phyloP scores from a whole-genome alignment of 2,329 filamentous ascomycete species.

The Penicillium sp. region DNA sequence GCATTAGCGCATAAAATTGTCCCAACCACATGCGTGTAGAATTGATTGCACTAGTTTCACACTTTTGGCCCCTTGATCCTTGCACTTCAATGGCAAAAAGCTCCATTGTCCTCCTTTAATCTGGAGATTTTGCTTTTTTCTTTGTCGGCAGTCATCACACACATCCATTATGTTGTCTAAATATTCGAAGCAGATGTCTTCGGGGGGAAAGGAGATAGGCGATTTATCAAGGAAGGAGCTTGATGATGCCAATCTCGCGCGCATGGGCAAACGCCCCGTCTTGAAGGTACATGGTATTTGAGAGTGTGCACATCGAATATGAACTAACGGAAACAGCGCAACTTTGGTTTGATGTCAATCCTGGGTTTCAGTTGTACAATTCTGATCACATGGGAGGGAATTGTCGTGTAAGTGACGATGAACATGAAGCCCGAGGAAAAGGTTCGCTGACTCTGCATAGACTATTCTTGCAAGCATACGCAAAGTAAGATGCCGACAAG shows the following conservation, averaged over 20 bases:
- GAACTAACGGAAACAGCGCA: conserved; percentile 29
- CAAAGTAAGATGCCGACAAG: conserved; percentile 16
- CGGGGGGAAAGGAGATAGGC: conserved; percentile 14
- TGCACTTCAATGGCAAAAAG: background rate
- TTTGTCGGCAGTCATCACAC: background rate
- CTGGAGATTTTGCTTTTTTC: background rate
- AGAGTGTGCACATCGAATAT: background rate
- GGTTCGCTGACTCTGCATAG: conserved; percentile 6
- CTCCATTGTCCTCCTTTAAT: background rate
- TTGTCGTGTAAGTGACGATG: conserved; percentile 32
- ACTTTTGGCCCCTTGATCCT: background rate
- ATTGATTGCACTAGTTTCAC: background rate
- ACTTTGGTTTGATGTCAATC: conserved; percentile 42
- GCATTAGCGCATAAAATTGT: background rate
- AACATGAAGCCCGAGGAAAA: background rate
- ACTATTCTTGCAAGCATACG: conserved; percentile 18
- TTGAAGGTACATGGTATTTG: conserved; percentile 35
- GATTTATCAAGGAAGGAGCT: conserved; percentile 19
- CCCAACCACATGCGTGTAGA: background rate
- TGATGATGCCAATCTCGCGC: conserved; percentile 48
- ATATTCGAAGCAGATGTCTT: conserved; percentile 11
- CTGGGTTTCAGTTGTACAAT: conserved; percentile 43
- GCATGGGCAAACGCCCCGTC: conserved; percentile 52
- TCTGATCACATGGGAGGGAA: conserved; percentile 42
- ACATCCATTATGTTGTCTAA: conserved; percentile 10